Evolutionary conservation across 148 eudicot species (phyloP), one percentile per base, ranked within the genome.

Genomic region (Rhododendron vialii): DNA sequence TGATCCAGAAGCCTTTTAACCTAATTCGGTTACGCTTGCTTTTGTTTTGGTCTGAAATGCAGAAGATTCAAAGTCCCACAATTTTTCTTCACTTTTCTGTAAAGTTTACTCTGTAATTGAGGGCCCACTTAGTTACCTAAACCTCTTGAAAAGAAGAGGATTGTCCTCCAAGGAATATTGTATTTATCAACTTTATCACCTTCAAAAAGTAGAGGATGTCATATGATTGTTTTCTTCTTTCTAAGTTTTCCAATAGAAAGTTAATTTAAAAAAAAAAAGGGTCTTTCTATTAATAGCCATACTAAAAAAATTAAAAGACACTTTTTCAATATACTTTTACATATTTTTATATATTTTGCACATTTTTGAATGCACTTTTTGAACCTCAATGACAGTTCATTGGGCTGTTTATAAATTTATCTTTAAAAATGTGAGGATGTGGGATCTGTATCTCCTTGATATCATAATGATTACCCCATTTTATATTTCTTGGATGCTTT

Each of bases 1-100:
- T 35, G 73, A 71, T 33, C 41, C 6, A 71, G 55, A 26, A 71
- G 57, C 47, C 88, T 86, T 86, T 86, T 82, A 51, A 82, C 84
- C 88, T 82, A 82, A 79, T 81, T 61, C 48, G 61, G n/a, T 28
- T n/a, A 80, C 51, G 28, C 50, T 67, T 69, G 84, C 84, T 30
- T 86, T 51, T 81, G 88, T 71, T 73, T 71, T 38, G 43, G 6
- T 71, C 80, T 51, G 57, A 9, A 67, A 30, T 36, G 59, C 75
- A 36, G 53, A 81, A 86, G 87, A 86, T 86, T 81, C 84, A 50
- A 86, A 86, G 22, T 81, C 80, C 41, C 14, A 20, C 41, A 48
- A 3, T 1, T 33, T 1, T 33, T 14, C 55, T 33, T 14, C 55
- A 65, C 67, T 86, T 51, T 80, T 75, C 50, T 50, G 38, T 30